A percentile compares a stretch with the other conserved stretches of the same genome.
phyloP scores from a whole-genome alignment of 1,284 basidiomycete genomes.

The Cerrena zonata region DNA sequence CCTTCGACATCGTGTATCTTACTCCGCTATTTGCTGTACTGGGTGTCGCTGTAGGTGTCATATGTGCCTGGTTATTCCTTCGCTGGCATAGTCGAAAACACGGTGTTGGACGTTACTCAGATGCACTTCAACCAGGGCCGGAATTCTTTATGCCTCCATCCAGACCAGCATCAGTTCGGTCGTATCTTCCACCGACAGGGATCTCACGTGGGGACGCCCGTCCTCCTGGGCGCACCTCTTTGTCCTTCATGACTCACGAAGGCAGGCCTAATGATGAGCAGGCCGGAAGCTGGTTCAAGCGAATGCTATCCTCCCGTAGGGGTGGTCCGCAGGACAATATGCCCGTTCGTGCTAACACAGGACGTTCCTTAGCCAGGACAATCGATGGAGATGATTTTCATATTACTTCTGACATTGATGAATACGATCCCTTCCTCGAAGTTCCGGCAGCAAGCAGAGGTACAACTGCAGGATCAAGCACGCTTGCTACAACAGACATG shows the following conservation, averaged over 20 bases:
- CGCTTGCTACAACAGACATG: neutral
- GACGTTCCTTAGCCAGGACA: neutral
- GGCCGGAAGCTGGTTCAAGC: neutral
- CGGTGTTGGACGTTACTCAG: slow-evolving; percentile 7
- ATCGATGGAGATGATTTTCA: neutral
- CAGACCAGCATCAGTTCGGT: neutral
- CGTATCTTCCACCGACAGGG: neutral
- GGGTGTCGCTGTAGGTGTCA: slow-evolving; percentile 32
- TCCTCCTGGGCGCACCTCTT: neutral
- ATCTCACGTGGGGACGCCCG: neutral
- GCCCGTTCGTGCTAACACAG: neutral
- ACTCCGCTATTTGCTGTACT: slow-evolving; percentile 35
- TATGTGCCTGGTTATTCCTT: slow-evolving; percentile 22
- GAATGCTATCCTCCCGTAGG: neutral
- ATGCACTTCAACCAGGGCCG: slow-evolving; percentile 32
- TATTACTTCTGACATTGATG: neutral
- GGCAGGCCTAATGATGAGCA: neutral
- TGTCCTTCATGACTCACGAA: neutral
- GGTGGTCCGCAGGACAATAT: neutral
- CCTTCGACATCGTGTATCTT: slow-evolving; percentile 34
- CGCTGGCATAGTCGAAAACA: slow-evolving; percentile 17
- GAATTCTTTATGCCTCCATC: slow-evolving; percentile 22
- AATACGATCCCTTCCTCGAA: slow-evolving; percentile 24
- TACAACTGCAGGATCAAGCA: neutral
- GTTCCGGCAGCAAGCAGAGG: slow-evolving; percentile 6